A percentile compares a stretch with the other conserved stretches of the same genome.
phyloP scores from a whole-genome alignment of 192 early-diverging fungal species.

The Linnemannia schmuckeri region DNA sequence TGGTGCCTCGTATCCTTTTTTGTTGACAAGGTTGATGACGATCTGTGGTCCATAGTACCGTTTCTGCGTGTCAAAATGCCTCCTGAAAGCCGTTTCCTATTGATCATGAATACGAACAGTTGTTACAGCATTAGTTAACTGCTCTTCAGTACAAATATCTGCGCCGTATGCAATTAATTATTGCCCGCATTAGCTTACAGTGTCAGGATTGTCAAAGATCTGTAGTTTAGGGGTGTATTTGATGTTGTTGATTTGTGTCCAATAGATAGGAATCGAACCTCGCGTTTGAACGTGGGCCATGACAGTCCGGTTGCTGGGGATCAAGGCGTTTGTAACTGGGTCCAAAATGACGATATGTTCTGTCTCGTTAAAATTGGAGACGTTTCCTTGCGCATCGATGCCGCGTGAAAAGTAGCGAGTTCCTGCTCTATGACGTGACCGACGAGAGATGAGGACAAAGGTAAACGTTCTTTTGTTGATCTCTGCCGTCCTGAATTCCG shows the following conservation, averaged over 20 bases:
- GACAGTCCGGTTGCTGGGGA: slow-evolving; percentile 53
- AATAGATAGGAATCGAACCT: slow-evolving; percentile 95
- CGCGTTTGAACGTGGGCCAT: slow-evolving; percentile 92
- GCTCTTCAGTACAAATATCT: no score
- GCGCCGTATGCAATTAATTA: background rate
- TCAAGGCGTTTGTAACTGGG: background rate
- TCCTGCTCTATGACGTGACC: slow-evolving; percentile 81
- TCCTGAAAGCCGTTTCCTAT: slow-evolving; percentile 73
- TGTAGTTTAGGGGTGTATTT: slow-evolving; percentile 91
- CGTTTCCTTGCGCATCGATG: slow-evolving; percentile 91
- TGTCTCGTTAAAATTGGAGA: slow-evolving; percentile 97
- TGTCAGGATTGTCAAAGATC: slow-evolving; percentile 74
- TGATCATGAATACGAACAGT: background rate
- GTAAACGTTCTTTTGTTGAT: slow-evolving; percentile 77
- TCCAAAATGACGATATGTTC: slow-evolving; percentile 88
- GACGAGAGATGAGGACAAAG: slow-evolving; percentile 85
- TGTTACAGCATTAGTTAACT: background rate
- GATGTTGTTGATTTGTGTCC: slow-evolving; percentile 93
- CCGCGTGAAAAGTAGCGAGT: slow-evolving; percentile 95
- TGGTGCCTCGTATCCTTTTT: slow-evolving; percentile 91
- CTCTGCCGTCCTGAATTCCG: slow-evolving; percentile 63
- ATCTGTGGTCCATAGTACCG: slow-evolving; percentile 84
- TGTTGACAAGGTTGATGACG: slow-evolving; percentile 95
- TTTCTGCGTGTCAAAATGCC: slow-evolving; percentile 82
- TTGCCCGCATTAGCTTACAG: slow-evolving; percentile 61